phyloP scores from a whole-genome alignment of 2,329 filamentous ascomycete genomes.

The Ophiostoma piceae region DNA sequence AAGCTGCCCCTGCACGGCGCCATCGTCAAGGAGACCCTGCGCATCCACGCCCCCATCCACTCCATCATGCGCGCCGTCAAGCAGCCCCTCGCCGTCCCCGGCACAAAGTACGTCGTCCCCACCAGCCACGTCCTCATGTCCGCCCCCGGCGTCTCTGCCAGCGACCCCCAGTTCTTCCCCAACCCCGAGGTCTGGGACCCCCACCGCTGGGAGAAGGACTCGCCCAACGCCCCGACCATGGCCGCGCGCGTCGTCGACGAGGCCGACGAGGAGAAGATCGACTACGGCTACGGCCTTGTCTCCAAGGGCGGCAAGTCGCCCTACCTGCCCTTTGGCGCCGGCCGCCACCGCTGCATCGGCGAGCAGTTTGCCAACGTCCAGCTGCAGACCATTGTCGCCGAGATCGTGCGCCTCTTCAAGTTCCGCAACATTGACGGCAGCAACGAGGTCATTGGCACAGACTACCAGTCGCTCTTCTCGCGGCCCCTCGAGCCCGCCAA shows the following conservation, averaged over 20 bases:
- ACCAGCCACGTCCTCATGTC: conserved; percentile 75
- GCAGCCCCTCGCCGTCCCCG: conserved; percentile 74
- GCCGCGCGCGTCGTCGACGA: conserved; percentile 37
- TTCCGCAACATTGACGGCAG: conserved; percentile 70
- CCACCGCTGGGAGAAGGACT: conserved; percentile 75
- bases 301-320: conserved; percentile 86
- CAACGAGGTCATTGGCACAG: conserved; percentile 61
- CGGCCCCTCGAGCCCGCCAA: conserved; percentile 65
- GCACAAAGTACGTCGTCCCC: conserved; percentile 77
- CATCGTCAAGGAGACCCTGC: conserved; percentile 86
- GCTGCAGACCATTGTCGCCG: conserved; percentile 76
- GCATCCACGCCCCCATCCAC: conserved; percentile 88
- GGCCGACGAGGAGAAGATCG: conserved; percentile 69
- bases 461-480: conserved; percentile 67
- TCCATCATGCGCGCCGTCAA: conserved; percentile 92
- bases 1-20: conserved; percentile 77
- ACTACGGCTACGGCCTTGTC: conserved; percentile 90
- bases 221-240: conserved; percentile 48
- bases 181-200: conserved; percentile 81
- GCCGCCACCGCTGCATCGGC: conserved; percentile 88
- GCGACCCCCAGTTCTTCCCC: conserved; percentile 70
- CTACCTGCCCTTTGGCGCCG: conserved; percentile 90
- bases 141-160: conserved; percentile 74
- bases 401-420: conserved; percentile 72
- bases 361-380: conserved; percentile 96